phyloP scores from a whole-genome alignment of 2,329 filamentous ascomycete species.

The Cladosporium sp. region DNA sequence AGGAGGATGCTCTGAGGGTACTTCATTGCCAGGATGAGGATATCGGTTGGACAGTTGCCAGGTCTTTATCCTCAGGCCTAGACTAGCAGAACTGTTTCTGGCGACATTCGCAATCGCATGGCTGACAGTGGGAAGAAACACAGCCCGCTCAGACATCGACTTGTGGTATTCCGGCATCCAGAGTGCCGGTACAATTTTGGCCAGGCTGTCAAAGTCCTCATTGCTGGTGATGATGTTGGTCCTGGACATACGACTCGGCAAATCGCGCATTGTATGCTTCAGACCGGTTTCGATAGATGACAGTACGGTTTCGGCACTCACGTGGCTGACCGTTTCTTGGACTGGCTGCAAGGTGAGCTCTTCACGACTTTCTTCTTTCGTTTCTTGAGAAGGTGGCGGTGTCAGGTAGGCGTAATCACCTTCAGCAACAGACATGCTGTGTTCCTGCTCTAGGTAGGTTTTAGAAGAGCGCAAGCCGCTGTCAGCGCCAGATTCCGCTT shows the following conservation, averaged over 20 bases:
- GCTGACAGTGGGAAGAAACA: constrained; percentile 36
- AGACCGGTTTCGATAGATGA: neutral
- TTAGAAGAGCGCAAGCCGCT: too few species aligned
- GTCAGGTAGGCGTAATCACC: neutral
- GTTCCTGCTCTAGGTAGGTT: too few species aligned
- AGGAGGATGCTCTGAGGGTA: too few species aligned
- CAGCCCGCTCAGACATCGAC: constrained; percentile 27
- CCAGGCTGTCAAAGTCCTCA: constrained; percentile 32
- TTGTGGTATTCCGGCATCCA: constrained; percentile 37
- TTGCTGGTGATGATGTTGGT: constrained; percentile 30
- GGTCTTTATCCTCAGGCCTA: neutral
- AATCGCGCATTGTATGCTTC: neutral
- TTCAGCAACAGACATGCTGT: neutral
- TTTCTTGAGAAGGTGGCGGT: neutral
- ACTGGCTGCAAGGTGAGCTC: neutral
- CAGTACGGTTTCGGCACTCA: neutral
- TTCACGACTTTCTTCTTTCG: neutral
- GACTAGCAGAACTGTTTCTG: neutral
- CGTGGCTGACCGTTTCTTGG: neutral
- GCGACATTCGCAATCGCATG: constrained; percentile 28
- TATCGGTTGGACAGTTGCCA: constrained; percentile 1
- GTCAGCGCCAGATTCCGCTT: too few species aligned
- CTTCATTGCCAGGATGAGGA: neutral
- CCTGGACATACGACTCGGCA: neutral
- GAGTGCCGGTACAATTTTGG: constrained; percentile 36